Evolutionary conservation across 73 alveolate genomes (phyloP), one percentile per base, ranked within the genome.

Genomic region (Symbiodinium natans): DNA sequence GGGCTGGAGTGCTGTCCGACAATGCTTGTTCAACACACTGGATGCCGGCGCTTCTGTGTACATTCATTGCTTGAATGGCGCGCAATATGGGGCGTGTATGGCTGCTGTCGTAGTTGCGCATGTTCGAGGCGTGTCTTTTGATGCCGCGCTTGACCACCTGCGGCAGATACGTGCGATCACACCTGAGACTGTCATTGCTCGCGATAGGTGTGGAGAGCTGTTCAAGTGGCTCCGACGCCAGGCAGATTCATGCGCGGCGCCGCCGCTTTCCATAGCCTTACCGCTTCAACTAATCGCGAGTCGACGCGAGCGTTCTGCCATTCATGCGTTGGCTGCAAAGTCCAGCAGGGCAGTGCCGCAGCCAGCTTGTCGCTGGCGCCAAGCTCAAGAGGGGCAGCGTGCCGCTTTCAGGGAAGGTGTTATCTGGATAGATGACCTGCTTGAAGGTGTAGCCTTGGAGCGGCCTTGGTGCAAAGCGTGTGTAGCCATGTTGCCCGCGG

Each of bases 291-390:
- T 59, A 27, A 2, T 59, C 2, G 77, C 77, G 5, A 27, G 77
- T 59, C 7, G 36, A 1, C 77, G 77, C 36, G 77, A 59, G 38
- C 36, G 34, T 23, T 17, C 77, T 59, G 77, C 77, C 36, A 59
- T 59, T 27, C 77, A 59, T 13, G 77, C 34, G 77, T 59, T 59
- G 77, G 77, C 77, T 17, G 77, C 77, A 5, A 17, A 59, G 34
- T 17, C 77, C 34, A 27, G 34, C 34, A 59, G 77, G 38, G 34
- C n/a, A 1, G 77, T 27, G 34, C 77, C 77, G 9, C 77, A 59
- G 77, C 77, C 77, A 13, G 77, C 77, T 17, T 59, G 77, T 27
- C 77, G n/a, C 77, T 59, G 77, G 77, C 77, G 77, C 77, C 77
- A 59, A 13, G 77, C 77, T 5, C 34, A 59, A 13, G 77, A 17